Base-by-base conservation (phyloP, 768 basidiomycete species). In the Lyophyllum atratum region DNA sequence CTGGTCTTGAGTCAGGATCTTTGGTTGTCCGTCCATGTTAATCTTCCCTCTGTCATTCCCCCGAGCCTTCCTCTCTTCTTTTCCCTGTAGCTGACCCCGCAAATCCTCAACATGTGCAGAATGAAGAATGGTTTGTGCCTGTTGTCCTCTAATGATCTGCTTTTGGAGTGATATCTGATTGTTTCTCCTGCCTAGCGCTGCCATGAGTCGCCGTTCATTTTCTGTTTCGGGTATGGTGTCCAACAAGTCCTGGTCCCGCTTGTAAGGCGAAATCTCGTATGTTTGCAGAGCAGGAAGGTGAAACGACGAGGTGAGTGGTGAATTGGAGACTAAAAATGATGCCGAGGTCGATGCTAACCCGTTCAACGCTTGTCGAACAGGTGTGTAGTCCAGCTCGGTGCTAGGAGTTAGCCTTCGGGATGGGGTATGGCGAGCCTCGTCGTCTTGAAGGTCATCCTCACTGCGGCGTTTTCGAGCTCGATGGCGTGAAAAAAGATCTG, bases 11-110 rank as follows among this genome's bases (percentile, higher is more conserved):
- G 10, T 43, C 31, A 51, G 24, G 6, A 55, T 44, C 14, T 48
- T 47, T 4, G 54, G 45, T 48, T 28, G 33, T 21, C 54, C 54
- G 48, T 55, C 54, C 12, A 28, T n/a, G n/a, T 47, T 48, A 5
- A 55, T 17, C 21, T 55, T 47, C 3, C 46, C 22, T 24, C 19
- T 31, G 5, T 31, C 25, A 12, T 39, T 55, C 34, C 28, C 48
- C 25, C 48, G 47, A 7, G 4, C 7, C 15, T 12, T 29, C 26
- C 28, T 47, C 26, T 37, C 22, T 9, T 55, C 54, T 8, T 48
- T 31, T 6, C 33, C 54, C 26, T 48, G 31, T 17, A 55, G 54
- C 46, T 55, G 21, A 3, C 21, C 15, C 6, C 25, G 22, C 29
- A 55, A 33, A 15, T 34, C 9, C 2, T 29, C 26, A 25, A 47